Percentiles rank a stretch among this genome's conserved stretches.
phyloP scores from a whole-genome alignment of 1,284 basidiomycete genomes.

The Malassezia yamatoensis region DNA sequence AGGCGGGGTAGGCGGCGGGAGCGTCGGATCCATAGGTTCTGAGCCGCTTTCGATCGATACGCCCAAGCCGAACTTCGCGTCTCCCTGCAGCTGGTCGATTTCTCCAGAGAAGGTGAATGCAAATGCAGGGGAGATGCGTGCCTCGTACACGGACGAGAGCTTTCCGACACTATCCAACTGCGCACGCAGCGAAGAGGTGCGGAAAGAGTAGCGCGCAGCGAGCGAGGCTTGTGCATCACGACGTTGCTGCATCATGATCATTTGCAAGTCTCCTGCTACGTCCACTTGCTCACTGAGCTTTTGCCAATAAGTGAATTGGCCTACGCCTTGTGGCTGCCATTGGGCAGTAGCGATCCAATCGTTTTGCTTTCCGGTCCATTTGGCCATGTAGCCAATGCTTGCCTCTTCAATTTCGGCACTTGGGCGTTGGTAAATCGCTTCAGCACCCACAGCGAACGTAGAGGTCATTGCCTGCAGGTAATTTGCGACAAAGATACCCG shows the following conservation, averaged over 20 bases:
- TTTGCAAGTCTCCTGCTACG: conserved; percentile 84
- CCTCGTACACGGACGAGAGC: conserved; percentile 86
- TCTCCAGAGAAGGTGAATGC: conserved; percentile 89
- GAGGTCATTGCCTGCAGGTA: conserved; percentile 92
- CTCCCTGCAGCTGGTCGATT: conserved; percentile 89
- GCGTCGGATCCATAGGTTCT: conserved; percentile 37
- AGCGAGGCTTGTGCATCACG: conserved; percentile 84
- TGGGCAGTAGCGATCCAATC: conserved; percentile 73
- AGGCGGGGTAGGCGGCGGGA: conserved; percentile 37
- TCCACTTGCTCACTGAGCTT: conserved; percentile 93
- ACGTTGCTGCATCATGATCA: conserved; percentile 57
- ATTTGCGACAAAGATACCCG: conserved; percentile 88
- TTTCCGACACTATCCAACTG: conserved; percentile 53
- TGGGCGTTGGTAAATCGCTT: conserved; percentile 73
- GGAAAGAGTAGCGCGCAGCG: conserved; percentile 91
- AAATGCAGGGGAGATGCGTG: conserved; percentile 87
- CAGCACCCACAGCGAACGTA: conserved; percentile 78
- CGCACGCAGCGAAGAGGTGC: conserved; percentile 61
- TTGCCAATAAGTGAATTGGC: conserved; percentile 94
- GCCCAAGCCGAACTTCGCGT: conserved; percentile 86
- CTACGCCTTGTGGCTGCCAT: conserved; percentile 66
- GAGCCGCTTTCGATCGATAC: conserved; percentile 73
- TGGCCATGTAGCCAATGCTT: conserved; percentile 74
- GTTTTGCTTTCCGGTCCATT: conserved; percentile 51
- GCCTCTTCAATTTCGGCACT: conserved; percentile 55